A percentile compares a stretch with the other conserved stretches of the same genome.
Conservation (phyloP, 2,329 filamentous ascomycete genomes). For the Cordyceps cateniannulata region DNA sequence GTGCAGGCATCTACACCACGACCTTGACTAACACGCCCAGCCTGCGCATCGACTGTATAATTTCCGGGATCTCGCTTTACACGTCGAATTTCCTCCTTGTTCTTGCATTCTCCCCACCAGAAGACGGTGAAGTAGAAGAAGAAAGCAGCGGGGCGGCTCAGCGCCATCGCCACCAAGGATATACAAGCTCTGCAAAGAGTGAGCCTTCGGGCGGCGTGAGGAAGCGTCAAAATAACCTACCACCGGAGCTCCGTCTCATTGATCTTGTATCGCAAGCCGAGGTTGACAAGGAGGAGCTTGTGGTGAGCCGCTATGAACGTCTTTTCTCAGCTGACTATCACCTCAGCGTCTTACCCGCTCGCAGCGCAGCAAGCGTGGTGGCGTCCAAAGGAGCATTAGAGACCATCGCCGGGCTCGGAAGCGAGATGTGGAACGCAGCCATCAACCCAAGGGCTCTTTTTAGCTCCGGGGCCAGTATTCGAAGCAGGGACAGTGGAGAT, state of each 20-base stretch:
- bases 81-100: conserved; percentile 85
- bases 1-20: neutral
- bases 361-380: conserved; percentile 55
- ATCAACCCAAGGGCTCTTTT: conserved; percentile 84
- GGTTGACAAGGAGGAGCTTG: conserved; percentile 79
- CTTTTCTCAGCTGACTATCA: conserved; percentile 90
- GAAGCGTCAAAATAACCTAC: conserved; percentile 70
- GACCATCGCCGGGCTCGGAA: conserved; percentile 62
- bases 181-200: conserved; percentile 43
- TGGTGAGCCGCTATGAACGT: conserved; percentile 78
- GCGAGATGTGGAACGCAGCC: conserved; percentile 84
- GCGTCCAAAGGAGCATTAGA: conserved; percentile 69
- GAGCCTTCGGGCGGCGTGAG: conserved; percentile 60
- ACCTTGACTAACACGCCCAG: conserved; percentile 38
- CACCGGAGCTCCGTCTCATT: conserved; percentile 85
- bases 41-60: conserved; percentile 93
- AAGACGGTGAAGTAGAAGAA: conserved; percentile 40
- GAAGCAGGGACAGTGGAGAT: conserved; percentile 54
- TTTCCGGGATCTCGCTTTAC: conserved; percentile 95
- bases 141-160: conserved; percentile 30
- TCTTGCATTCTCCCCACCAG: conserved; percentile 80
- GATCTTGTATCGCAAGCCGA: conserved; percentile 83
- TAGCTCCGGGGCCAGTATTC: conserved; percentile 75
- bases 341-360: conserved; percentile 73
- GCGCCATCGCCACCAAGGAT: conserved; percentile 27